Evolutionary conservation across 176 grass and related monocot genomes (phyloP).

Genomic region (Lolium multiflorum): DNA sequence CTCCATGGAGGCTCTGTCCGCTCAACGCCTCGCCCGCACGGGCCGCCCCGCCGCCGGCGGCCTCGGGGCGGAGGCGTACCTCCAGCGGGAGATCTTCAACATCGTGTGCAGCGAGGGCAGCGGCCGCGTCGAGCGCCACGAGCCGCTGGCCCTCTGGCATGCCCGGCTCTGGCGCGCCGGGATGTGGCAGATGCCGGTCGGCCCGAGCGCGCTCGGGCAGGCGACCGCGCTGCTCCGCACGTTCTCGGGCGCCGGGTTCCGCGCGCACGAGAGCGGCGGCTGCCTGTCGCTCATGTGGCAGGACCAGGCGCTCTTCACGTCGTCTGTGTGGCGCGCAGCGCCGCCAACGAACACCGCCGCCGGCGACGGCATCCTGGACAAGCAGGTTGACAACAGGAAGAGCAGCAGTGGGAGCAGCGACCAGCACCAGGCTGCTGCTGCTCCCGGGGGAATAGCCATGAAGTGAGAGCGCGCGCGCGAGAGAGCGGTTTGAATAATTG

Average conservation of each 20-base stretch:
- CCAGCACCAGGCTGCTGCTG: not conserved
- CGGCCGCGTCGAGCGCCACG: slow-evolving; percentile 70
- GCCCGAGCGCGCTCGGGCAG: slow-evolving; percentile 40
- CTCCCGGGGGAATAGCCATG: not conserved
- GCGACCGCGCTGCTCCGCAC: slow-evolving; percentile 51
- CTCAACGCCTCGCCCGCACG: not conserved
- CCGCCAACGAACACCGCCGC: not conserved
- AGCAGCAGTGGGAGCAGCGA: too few species aligned
- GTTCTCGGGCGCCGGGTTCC: slow-evolving; percentile 53
- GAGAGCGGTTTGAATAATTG: not conserved
- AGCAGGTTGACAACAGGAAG: not conserved
- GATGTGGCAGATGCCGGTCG: slow-evolving; percentile 51
- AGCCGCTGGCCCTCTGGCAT: slow-evolving; percentile 52
- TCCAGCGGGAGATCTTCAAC: slow-evolving; percentile 74
- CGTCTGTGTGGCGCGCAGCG: slow-evolving; percentile 60
- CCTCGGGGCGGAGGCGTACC: slow-evolving; percentile 50
- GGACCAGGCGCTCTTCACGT: slow-evolving; percentile 50
- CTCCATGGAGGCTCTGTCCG: slow-evolving; percentile 52
- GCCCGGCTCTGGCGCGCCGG: slow-evolving; percentile 50
- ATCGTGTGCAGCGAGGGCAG: slow-evolving; percentile 75
- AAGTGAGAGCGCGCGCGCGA: not conserved
- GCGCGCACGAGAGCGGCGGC: slow-evolving; percentile 55
- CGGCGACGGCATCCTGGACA: slow-evolving; percentile 14
- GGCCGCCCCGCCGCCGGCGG: not conserved
- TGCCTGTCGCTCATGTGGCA: slow-evolving; percentile 71